Percentiles rank a stretch among this genome's conserved stretches.
Conservation (phyloP, 108 stramenopile species). For the Cylindrotheca fusiformis region DNA sequence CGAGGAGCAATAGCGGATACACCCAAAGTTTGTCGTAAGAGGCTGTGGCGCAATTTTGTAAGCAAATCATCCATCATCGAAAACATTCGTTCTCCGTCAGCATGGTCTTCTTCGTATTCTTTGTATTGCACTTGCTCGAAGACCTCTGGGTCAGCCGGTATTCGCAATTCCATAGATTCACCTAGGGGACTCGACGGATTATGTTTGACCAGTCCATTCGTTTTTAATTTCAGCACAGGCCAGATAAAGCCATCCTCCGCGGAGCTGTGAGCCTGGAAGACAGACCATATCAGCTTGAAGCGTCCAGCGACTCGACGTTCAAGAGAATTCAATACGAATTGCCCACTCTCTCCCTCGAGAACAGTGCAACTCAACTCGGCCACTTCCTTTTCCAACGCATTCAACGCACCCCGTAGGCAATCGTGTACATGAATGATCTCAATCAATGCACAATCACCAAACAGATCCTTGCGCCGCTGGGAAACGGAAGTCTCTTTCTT, state of each 20-base stretch:
- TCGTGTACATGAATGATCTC: constrained; percentile 90
- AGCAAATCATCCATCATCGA: constrained; percentile 66
- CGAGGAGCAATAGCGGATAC: neutral
- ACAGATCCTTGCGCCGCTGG: constrained; percentile 40
- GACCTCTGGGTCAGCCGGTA: constrained; percentile 21
- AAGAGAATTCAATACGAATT: constrained; percentile 28
- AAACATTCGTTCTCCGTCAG: constrained; percentile 89
- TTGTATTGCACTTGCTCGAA: constrained; percentile 64
- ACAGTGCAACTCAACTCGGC: constrained; percentile 39
- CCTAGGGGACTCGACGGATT: constrained; percentile 21
- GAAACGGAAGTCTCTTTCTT: constrained; percentile 1
- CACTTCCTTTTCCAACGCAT: constrained; percentile 66
- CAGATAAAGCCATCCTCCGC: constrained; percentile 97
- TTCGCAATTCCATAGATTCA: neutral
- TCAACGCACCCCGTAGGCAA: constrained; percentile 82
- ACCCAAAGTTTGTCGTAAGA: constrained; percentile 19
- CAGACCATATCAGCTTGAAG: constrained; percentile 91
- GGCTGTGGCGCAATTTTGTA: constrained; percentile 44
- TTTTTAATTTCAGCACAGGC: constrained; percentile 85
- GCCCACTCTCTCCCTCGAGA: constrained; percentile 2
- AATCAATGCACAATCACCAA: constrained; percentile 83
- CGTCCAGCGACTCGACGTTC: constrained; percentile 73
- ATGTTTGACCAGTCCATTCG: constrained; percentile 41
- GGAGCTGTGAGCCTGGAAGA: constrained; percentile 91
- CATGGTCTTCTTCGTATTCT: constrained; percentile 93